Conservation (phyloP, 2,329 filamentous ascomycete species). For the Talaromyces atroroseus region DNA sequence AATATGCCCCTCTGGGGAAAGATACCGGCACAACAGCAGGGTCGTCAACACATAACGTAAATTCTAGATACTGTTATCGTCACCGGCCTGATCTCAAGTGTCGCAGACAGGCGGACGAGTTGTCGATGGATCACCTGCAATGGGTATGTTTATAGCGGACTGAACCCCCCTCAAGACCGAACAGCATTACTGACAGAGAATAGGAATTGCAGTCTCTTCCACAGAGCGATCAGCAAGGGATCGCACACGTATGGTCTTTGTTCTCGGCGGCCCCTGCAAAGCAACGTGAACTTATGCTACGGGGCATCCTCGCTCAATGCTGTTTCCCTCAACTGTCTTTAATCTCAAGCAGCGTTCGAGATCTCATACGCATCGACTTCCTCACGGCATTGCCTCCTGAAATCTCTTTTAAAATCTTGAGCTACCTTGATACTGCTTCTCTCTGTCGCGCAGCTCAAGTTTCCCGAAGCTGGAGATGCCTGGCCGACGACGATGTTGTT, state of each 20-base stretch:
- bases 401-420: conserved; percentile 87
- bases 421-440: conserved; percentile 86
- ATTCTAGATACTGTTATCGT: conserved; percentile 92
- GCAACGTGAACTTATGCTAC: conserved; percentile 91
- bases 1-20: conserved; percentile 72
- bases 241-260: conserved; percentile 94
- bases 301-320: conserved; percentile 92
- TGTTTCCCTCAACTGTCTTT: conserved; percentile 96
- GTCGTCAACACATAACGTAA: conserved; percentile 47
- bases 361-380: conserved; percentile 97
- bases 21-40: conserved; percentile 25
- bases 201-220: conserved; percentile 78
- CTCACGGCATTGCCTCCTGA: conserved; percentile 81
- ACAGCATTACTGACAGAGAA: conserved; percentile 1
- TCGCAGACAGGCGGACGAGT: conserved; percentile 84
- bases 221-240: conserved; percentile 83
- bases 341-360: conserved; percentile 81
- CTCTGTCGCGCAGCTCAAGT: conserved; percentile 95
- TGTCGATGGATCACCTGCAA: conserved; percentile 92
- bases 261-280: conserved; percentile 94
- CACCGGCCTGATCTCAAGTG: conserved; percentile 94
- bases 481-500: conserved; percentile 96
- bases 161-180: not conserved
- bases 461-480: conserved; percentile 74
- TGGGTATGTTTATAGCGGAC: conserved; percentile 52